Conservation (phyloP, 2,329 filamentous ascomycete genomes). For the Emmonsia crescens region DNA sequence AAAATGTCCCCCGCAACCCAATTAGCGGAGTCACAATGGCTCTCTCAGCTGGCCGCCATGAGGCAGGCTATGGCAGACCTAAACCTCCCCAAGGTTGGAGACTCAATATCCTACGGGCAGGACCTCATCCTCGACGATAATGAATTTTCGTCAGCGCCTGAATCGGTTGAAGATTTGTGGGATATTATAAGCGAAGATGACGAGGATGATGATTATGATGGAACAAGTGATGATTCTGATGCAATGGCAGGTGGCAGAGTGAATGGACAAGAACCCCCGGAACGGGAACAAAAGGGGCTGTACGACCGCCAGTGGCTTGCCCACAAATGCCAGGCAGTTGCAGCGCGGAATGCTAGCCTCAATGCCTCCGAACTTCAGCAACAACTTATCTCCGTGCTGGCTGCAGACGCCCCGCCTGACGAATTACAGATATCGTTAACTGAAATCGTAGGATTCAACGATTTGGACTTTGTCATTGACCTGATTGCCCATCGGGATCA, state of each 20-base stretch:
- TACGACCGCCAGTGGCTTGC: constrained; percentile 62
- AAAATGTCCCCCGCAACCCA: background rate
- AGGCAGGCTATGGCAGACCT: constrained; percentile 69
- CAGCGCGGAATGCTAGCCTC: constrained; percentile 54
- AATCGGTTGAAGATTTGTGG: constrained; percentile 64
- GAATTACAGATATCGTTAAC: constrained; percentile 85
- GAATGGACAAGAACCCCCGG: constrained; percentile 5
- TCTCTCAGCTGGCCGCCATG: constrained; percentile 77
- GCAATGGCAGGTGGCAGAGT: constrained; percentile 37
- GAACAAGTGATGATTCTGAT: constrained; percentile 51
- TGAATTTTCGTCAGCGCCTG: constrained; percentile 47
- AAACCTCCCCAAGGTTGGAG: constrained; percentile 42
- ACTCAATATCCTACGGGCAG: constrained; percentile 41
- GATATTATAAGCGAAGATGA: constrained; percentile 75
- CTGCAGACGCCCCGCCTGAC: constrained; percentile 61
- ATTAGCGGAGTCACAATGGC: constrained; percentile 57
- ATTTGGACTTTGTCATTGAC: constrained; percentile 86
- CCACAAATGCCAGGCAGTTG: constrained; percentile 55
- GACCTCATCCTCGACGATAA: constrained; percentile 55
- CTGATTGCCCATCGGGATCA: constrained; percentile 67
- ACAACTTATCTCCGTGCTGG: constrained; percentile 65
- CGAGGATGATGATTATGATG: constrained; percentile 39
- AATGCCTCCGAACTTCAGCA: constrained; percentile 60
- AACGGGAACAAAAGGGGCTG: constrained; percentile 11
- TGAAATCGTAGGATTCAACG: constrained; percentile 84